Conservation (phyloP, 2,329 filamentous ascomycete genomes). For the Gyromitra esculenta region DNA sequence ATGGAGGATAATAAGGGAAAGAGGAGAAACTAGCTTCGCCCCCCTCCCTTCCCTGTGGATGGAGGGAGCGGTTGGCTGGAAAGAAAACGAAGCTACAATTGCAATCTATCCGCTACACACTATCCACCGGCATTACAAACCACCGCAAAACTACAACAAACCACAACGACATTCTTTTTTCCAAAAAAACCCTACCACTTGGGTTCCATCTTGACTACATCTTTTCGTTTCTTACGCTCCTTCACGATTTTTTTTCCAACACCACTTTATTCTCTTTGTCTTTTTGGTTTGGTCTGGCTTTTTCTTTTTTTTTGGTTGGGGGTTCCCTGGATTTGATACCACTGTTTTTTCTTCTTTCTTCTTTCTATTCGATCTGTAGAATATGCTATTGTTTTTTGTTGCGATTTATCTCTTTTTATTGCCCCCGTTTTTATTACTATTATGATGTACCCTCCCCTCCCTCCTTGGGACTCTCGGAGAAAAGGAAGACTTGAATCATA, state of each 20-base stretch:
- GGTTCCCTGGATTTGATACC: slow-evolving; percentile 17
- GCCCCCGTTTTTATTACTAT: not conserved
- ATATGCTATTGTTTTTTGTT: slow-evolving; percentile 38
- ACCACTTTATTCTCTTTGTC: slow-evolving; percentile 18
- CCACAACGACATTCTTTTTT: slow-evolving; percentile 6
- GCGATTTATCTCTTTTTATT: slow-evolving; percentile 24
- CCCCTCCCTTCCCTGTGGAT: not conserved
- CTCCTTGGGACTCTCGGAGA: slow-evolving; percentile 11
- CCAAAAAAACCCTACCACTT: no score
- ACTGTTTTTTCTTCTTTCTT: not conserved
- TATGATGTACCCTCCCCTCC: not conserved
- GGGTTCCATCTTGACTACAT: not conserved
- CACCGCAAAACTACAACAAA: slow-evolving; percentile 18
- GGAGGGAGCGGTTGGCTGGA: slow-evolving; percentile 32
- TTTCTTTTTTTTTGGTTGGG: slow-evolving; percentile 12
- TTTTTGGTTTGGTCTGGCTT: slow-evolving; percentile 34
- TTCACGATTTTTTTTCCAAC: slow-evolving; percentile 32
- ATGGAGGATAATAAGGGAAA: slow-evolving; percentile 22
- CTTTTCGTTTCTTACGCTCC: slow-evolving; percentile 48
- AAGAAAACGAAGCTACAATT: slow-evolving; percentile 22
- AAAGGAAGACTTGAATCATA: slow-evolving; percentile 3
- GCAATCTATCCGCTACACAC: slow-evolving; percentile 21
- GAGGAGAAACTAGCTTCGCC: slow-evolving; percentile 20
- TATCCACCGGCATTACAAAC: slow-evolving; percentile 22
- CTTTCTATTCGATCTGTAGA: slow-evolving; percentile 41